phyloP scores from a whole-genome alignment of 2,329 filamentous ascomycete genomes.

The Fusarium ramigenum region DNA sequence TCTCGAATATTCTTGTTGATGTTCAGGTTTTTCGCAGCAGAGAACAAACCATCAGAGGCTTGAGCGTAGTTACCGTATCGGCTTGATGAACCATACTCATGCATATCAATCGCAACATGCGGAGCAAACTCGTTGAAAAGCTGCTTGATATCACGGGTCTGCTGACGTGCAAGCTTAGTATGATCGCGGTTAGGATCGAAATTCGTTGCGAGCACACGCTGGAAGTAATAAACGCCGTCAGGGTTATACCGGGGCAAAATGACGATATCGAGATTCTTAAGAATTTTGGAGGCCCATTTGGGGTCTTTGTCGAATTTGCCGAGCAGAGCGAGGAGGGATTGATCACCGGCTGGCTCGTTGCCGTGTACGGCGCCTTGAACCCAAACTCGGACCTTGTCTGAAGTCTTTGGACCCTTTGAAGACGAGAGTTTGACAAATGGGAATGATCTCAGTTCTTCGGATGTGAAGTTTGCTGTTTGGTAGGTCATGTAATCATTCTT shows the following conservation, averaged over 20 bases:
- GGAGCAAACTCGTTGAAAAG: slow-evolving; percentile 42
- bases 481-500: slow-evolving; percentile 30
- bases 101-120: slow-evolving; percentile 47
- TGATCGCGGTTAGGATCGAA: slow-evolving; percentile 49
- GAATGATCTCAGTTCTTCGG: slow-evolving; percentile 26
- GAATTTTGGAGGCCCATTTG: slow-evolving; percentile 42
- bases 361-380: slow-evolving; percentile 47
- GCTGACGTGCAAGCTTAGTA: slow-evolving; percentile 45
- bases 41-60: slow-evolving; percentile 45
- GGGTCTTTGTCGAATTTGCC: slow-evolving; percentile 44
- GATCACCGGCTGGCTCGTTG: slow-evolving; percentile 47
- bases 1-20: slow-evolving; percentile 44
- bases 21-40: slow-evolving; percentile 48
- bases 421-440: slow-evolving; percentile 29
- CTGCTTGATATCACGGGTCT: slow-evolving; percentile 45
- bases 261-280: slow-evolving; percentile 44
- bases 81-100: slow-evolving; percentile 42
- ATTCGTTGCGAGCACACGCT: slow-evolving; percentile 43
- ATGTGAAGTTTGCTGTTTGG: slow-evolving; percentile 27
- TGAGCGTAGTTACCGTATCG: slow-evolving; percentile 39
- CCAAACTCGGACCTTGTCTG: slow-evolving; percentile 44
- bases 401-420: neutral
- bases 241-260: slow-evolving; percentile 47
- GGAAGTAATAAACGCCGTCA: slow-evolving; percentile 49
- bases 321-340: slow-evolving; percentile 44